Conservation (phyloP, 163 green algal genomes). For the Dunaliella salina region DNA sequence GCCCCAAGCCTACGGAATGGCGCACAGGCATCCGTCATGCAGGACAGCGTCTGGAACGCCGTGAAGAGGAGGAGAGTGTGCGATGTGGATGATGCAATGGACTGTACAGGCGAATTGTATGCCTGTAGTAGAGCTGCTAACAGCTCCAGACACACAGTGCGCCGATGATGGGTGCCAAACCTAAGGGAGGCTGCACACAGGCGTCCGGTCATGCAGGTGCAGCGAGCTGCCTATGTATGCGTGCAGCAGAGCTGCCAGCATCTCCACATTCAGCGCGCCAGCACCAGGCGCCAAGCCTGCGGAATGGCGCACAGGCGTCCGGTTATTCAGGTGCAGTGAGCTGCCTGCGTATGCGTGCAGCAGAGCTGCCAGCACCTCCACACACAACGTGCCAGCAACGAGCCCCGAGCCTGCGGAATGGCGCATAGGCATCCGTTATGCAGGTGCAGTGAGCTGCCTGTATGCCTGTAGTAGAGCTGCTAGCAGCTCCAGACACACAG, state of each 20-base stretch:
- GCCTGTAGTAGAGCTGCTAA: too few relatives aligned
- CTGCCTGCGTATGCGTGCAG: constrained; percentile 42
- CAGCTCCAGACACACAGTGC: too few relatives aligned
- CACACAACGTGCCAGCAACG: constrained; percentile 79
- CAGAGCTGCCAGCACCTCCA: constrained; percentile 71
- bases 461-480: too few relatives aligned
- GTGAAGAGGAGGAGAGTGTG: too few relatives aligned
- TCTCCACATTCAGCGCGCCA: constrained; percentile 70
- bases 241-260: constrained; percentile 72
- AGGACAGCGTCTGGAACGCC: too few relatives aligned
- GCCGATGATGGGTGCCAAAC: constrained; percentile 83
- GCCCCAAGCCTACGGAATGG: constrained; percentile 58
- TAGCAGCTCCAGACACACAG: too few relatives aligned
- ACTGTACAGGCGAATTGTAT: too few relatives aligned
- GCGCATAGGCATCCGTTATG: neutral
- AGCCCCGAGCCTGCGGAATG: constrained; percentile 59
- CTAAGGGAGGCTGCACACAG: constrained; percentile 2
- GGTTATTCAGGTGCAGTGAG: too few relatives aligned
- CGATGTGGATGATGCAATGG: too few relatives aligned
- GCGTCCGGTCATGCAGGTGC: too few relatives aligned
- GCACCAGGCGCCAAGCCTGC: constrained; percentile 79
- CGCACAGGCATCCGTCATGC: neutral
- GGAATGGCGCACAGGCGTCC: neutral
- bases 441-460: too few relatives aligned
- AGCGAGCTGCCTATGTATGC: too few relatives aligned